phyloP scores from a whole-genome alignment of 2,329 filamentous ascomycete genomes.

The Aspergillus caelatus region DNA sequence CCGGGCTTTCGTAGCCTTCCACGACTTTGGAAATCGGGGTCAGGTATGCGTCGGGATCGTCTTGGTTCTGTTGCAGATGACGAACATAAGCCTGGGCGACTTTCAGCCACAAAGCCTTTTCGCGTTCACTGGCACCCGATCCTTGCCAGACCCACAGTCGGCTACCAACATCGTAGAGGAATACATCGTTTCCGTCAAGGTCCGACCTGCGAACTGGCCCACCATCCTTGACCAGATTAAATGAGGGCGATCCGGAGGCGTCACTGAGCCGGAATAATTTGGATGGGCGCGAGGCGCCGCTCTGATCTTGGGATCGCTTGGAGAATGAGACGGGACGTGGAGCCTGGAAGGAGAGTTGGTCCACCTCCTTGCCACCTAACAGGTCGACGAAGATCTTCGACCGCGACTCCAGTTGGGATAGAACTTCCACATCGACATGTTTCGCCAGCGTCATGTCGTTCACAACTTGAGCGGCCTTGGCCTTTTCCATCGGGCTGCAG shows the following conservation, averaged over 20 bases:
- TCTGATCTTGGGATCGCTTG: constrained; percentile 22
- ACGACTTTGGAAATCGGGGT: constrained; percentile 35
- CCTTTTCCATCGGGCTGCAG: constrained; percentile 70
- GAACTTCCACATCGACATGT: constrained; percentile 65
- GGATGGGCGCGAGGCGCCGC: constrained; percentile 29
- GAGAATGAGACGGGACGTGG: constrained; percentile 41
- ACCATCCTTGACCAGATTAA: constrained; percentile 62
- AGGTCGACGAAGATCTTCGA: constrained; percentile 59
- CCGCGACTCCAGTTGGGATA: constrained; percentile 59
- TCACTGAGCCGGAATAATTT: constrained; percentile 67
- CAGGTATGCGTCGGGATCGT: constrained; percentile 24
- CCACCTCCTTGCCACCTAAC: constrained; percentile 53
- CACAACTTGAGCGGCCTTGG: constrained; percentile 68
- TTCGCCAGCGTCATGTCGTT: constrained; percentile 61
- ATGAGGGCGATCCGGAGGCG: constrained; percentile 59
- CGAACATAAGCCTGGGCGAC: constrained; percentile 35
- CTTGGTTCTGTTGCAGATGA: constrained; percentile 27
- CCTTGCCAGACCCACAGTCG: constrained; percentile 71
- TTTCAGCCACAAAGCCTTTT: constrained; percentile 61
- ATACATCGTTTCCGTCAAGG: constrained; percentile 63
- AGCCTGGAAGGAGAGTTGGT: constrained; percentile 46
- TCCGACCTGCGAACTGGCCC: constrained; percentile 50
- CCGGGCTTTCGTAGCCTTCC: constrained; percentile 32
- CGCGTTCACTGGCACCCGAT: constrained; percentile 57
- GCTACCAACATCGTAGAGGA: constrained; percentile 61